These are phyloP conservation scores for Biancaea sappan DNA, from an alignment of 306 rosid genomes.

Conservation along the genomic window DNA sequence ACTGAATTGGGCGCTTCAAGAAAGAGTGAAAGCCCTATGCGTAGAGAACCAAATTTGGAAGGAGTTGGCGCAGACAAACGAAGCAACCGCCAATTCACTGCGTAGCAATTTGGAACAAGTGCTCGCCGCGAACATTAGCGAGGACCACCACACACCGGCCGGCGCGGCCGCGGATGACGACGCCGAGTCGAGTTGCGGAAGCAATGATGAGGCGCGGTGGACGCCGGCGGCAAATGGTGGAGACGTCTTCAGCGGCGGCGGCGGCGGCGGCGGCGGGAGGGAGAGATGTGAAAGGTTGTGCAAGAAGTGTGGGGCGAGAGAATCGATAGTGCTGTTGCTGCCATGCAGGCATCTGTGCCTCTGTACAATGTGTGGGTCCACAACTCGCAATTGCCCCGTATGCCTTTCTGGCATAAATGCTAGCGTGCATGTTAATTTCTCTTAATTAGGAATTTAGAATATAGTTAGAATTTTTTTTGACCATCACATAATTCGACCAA, in stretches of 20 bases:
- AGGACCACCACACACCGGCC: slow-evolving; percentile 7
- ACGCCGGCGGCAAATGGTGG: neutral
- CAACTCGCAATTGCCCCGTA: slow-evolving; percentile 55
- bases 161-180: slow-evolving; percentile 29
- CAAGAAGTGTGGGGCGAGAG: slow-evolving; percentile 55
- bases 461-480: neutral
- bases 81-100: slow-evolving; percentile 63
- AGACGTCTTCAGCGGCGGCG: too few species aligned
- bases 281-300: slow-evolving; percentile 43
- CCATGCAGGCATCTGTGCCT: slow-evolving; percentile 91
- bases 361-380: slow-evolving; percentile 77
- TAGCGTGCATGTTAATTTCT: slow-evolving; percentile 81
- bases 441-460: slow-evolving; percentile 36
- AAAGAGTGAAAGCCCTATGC: slow-evolving; percentile 50
- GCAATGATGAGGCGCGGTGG: slow-evolving; percentile 27
- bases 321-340: slow-evolving; percentile 69
- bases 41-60: slow-evolving; percentile 75
- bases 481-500: too few species aligned
- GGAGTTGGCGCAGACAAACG: slow-evolving; percentile 71
- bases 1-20: slow-evolving; percentile 66
- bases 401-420: slow-evolving; percentile 62
- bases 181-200: slow-evolving; percentile 62
- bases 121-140: slow-evolving; percentile 56
- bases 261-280: neutral
- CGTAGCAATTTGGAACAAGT: slow-evolving; percentile 61